A percentile compares a stretch with the other conserved stretches of the same genome.
Evolutionary conservation across 345 rosid genomes (phyloP).

Genomic region (Camelina hispida): DNA sequence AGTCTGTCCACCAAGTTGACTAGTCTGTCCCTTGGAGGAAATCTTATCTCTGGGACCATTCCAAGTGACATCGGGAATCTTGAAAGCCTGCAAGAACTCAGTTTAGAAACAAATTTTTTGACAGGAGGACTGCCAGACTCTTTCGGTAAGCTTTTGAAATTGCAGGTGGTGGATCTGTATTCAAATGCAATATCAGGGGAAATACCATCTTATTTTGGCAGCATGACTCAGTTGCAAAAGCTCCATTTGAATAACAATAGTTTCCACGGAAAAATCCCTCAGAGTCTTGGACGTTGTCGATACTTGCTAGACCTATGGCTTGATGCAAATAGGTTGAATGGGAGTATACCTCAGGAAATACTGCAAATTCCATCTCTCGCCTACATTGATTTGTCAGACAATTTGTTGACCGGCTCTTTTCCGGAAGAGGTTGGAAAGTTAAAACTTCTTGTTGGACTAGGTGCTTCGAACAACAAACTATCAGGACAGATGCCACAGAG

Average conservation of each 20-base stretch:
- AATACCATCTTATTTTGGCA: conserved; percentile 52
- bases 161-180: conserved; percentile 36
- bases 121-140: conserved; percentile 39
- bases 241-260: conserved; percentile 39
- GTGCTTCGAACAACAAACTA: conserved; percentile 22
- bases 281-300: conserved; percentile 41
- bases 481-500: conserved; percentile 38
- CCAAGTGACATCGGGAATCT: conserved; percentile 36
- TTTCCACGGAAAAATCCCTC: conserved; percentile 50
- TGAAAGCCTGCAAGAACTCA: conserved; percentile 25
- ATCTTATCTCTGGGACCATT: conserved; percentile 34
- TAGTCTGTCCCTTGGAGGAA: conserved; percentile 27
- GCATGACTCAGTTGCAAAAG: conserved; percentile 46
- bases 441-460: conserved; percentile 34
- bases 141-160: conserved; percentile 28
- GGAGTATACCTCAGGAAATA: conserved; percentile 37
- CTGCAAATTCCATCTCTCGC: conserved; percentile 29
- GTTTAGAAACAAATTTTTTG: conserved; percentile 35
- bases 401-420: conserved; percentile 21
- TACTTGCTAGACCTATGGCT: conserved; percentile 43
- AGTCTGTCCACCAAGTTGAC: conserved; percentile 40
- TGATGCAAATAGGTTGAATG: conserved; percentile 37
- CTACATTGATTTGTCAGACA: conserved; percentile 37
- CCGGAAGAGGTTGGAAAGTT: conserved; percentile 41
- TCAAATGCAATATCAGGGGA: conserved; percentile 45